A percentile compares a stretch with the other conserved stretches of the same genome.
Conservation (phyloP, 768 basidiomycete genomes). For the Tephrocybe sp. region DNA sequence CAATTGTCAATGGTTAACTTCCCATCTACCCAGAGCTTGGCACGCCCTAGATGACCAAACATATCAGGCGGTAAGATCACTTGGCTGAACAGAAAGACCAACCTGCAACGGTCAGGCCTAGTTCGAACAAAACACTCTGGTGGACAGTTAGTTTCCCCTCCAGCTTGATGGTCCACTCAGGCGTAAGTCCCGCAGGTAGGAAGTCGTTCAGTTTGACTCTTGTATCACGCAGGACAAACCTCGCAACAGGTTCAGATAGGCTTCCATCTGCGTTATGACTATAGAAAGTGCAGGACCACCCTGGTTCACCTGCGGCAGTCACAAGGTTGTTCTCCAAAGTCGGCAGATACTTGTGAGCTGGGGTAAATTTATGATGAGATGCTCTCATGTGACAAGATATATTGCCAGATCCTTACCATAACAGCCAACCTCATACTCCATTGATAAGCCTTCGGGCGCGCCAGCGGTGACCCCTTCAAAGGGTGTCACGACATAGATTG, state of each 20-base stretch:
- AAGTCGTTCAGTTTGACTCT: conserved; percentile 68
- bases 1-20: conserved; percentile 67
- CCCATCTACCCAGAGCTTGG: conserved; percentile 61
- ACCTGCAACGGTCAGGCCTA: conserved; percentile 66
- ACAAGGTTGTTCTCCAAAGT: conserved; percentile 59
- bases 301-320: conserved; percentile 48
- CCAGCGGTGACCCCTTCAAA: conserved; percentile 55
- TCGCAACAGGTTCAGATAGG: conserved; percentile 40
- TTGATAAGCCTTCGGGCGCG: conserved; percentile 46
- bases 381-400: neutral
- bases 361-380: neutral
- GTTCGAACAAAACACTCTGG: conserved; percentile 48
- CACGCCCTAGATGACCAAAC: conserved; percentile 39
- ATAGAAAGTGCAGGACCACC: conserved; percentile 67
- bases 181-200: conserved; percentile 50
- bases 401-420: conserved; percentile 43
- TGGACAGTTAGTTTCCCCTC: conserved; percentile 50
- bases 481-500: conserved; percentile 63
- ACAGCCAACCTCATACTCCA: conserved; percentile 61
- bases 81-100: conserved; percentile 7
- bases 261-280: conserved; percentile 49
- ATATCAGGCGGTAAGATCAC: neutral
- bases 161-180: conserved; percentile 55
- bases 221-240: conserved; percentile 54
- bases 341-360: conserved; percentile 68